These are phyloP conservation scores for Byssothecium circinans DNA, from an alignment of 2,329 filamentous ascomycete species.

Conservation along the genomic window DNA sequence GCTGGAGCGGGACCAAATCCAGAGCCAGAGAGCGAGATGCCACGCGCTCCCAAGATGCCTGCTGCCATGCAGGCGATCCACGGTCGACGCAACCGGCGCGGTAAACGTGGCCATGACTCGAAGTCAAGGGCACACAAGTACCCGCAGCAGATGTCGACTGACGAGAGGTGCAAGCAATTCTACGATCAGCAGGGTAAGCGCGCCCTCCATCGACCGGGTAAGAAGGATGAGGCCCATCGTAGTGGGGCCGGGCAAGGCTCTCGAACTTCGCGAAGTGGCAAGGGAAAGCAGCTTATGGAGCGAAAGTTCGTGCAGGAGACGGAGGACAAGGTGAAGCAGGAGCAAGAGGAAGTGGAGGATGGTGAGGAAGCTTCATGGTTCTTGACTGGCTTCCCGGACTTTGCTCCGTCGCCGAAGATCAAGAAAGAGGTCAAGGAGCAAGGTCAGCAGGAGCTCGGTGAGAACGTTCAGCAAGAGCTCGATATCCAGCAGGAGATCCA, in stretches of 20 bases:
- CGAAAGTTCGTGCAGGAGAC: too few species aligned
- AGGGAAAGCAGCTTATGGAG: neutral
- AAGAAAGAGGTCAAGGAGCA: neutral
- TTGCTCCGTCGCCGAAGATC: neutral
- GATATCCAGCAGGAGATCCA: neutral
- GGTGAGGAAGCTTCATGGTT: neutral
- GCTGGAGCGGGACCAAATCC: neutral
- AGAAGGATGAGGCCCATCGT: too few species aligned
- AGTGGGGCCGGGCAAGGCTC: too few species aligned
- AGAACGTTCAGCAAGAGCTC: too few species aligned
- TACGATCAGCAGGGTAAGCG: neutral
- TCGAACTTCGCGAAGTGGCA: neutral
- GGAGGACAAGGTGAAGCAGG: too few species aligned
- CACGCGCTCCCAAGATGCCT: neutral
- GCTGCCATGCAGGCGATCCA: neutral
- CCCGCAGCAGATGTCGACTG: conserved; percentile 1
- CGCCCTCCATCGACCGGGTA: too few species aligned
- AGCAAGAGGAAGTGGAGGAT: neutral
- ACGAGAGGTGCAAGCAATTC: conserved; percentile 2
- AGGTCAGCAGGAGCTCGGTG: too few species aligned
- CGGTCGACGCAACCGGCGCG: neutral
- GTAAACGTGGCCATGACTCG: too few species aligned
- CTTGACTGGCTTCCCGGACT: conserved; percentile 3
- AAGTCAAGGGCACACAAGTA: neutral
- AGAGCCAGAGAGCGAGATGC: neutral